Conservation (phyloP, 2,329 filamentous ascomycete species). For the Thelonectria blattea region DNA sequence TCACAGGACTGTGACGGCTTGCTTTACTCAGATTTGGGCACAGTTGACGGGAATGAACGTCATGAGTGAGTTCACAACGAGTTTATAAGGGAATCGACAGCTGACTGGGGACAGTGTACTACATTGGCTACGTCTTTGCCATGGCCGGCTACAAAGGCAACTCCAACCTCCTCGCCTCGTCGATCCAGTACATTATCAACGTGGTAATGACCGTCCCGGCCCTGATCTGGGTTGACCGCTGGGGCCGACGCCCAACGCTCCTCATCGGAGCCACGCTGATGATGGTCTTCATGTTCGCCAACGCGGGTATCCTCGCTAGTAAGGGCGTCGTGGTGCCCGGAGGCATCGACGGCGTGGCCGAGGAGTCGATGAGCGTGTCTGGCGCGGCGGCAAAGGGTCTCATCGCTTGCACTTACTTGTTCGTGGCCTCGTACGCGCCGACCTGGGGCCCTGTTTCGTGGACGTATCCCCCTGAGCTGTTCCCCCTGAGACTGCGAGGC, state of each 20-base stretch:
- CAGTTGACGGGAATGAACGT: constrained; percentile 64
- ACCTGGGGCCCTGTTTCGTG: constrained; percentile 57
- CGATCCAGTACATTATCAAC: constrained; percentile 73
- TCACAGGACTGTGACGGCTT: constrained; percentile 57
- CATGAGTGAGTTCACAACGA: constrained; percentile 53
- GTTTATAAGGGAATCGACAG: neutral
- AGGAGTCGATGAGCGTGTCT: constrained; percentile 54
- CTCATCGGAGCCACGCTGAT: constrained; percentile 71
- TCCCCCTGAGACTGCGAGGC: constrained; percentile 53
- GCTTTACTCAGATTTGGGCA: constrained; percentile 62
- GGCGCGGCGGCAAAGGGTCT: constrained; percentile 62
- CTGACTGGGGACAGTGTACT: constrained; percentile 56
- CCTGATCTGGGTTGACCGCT: constrained; percentile 75
- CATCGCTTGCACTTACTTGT: constrained; percentile 71
- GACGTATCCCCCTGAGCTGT: constrained; percentile 65
- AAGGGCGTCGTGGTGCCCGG: constrained; percentile 51
- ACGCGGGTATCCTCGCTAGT: constrained; percentile 57
- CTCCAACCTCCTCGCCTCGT: constrained; percentile 59
- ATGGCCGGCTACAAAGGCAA: constrained; percentile 52
- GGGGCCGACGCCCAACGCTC: constrained; percentile 74
- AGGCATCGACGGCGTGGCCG: constrained; percentile 52
- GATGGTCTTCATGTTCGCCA: constrained; percentile 64
- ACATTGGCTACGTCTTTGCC: constrained; percentile 56
- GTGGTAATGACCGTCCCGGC: constrained; percentile 80
- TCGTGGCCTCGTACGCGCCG: constrained; percentile 57